Conservation (phyloP, 2,329 filamentous ascomycete genomes). For the Tolypocladium amazonense region DNA sequence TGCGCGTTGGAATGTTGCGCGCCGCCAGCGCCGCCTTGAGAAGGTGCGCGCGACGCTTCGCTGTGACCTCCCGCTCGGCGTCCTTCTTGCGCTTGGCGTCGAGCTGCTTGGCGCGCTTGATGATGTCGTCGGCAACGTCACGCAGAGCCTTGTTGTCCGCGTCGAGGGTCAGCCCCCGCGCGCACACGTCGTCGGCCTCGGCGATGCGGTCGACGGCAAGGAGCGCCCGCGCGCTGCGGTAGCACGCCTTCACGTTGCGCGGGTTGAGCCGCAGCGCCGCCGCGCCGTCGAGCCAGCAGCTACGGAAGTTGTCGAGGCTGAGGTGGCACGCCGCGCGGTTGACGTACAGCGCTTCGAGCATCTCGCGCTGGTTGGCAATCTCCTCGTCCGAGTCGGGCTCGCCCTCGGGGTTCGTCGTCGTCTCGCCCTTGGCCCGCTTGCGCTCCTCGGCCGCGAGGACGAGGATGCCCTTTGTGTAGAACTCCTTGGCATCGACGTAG, state of each 20-base stretch:
- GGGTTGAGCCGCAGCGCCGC: conserved; percentile 69
- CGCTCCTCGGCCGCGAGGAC: conserved; percentile 56
- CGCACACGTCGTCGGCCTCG: conserved; percentile 73
- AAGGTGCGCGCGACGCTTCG: conserved; percentile 46
- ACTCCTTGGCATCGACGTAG: conserved; percentile 80
- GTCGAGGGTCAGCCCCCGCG: conserved; percentile 64
- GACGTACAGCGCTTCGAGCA: conserved; percentile 67
- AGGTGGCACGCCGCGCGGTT: conserved; percentile 90
- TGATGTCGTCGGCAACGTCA: conserved; percentile 51
- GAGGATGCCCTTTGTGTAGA: conserved; percentile 77
- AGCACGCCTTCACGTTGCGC: conserved; percentile 80
- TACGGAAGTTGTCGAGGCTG: conserved; percentile 78
- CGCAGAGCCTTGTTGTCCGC: conserved; percentile 56
- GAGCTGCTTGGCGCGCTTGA: conserved; percentile 42
- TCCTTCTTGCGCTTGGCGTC: conserved; percentile 46
- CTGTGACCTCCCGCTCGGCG: conserved; percentile 41
- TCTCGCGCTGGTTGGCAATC: conserved; percentile 45
- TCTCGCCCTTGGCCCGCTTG: conserved; percentile 33
- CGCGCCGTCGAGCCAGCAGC: conserved; percentile 76
- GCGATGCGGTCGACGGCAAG: conserved; percentile 65
- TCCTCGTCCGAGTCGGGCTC: conserved; percentile 39
- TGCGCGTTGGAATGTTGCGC: conserved; percentile 57
- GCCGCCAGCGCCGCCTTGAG: conserved; percentile 57
- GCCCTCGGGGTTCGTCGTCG: conserved; percentile 14
- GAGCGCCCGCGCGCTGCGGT: conserved; percentile 70